A percentile compares a stretch with the other conserved stretches of the same genome.
These are phyloP conservation scores for Blastomyces silverae DNA, from an alignment of 2,329 filamentous ascomycete genomes.

Conservation along the genomic window DNA sequence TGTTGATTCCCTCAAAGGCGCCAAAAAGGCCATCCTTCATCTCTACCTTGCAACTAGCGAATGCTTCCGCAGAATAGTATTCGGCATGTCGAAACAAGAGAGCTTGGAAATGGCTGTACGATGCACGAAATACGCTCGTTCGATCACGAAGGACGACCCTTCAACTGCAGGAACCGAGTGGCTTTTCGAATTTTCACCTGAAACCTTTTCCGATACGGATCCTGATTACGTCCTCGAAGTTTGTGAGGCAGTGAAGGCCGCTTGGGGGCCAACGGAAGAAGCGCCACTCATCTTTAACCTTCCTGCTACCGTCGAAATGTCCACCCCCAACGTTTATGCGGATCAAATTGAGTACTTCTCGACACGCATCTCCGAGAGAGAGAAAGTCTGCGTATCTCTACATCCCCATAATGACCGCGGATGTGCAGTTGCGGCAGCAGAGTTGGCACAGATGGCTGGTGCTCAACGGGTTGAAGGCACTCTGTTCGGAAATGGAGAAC, in stretches of 20 bases:
- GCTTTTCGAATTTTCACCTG: slow-evolving; percentile 47
- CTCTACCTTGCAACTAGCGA: slow-evolving; percentile 94
- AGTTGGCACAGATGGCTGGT: slow-evolving; percentile 92
- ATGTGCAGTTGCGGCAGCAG: slow-evolving; percentile 80
- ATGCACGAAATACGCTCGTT: slow-evolving; percentile 79
- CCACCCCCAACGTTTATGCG: slow-evolving; percentile 90
- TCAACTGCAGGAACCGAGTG: slow-evolving; percentile 50
- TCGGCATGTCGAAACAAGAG: slow-evolving; percentile 77
- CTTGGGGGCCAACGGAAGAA: slow-evolving; percentile 75
- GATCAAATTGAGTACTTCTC: slow-evolving; percentile 97
- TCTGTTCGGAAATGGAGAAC: slow-evolving; percentile 88
- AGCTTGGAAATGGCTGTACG: slow-evolving; percentile 72
- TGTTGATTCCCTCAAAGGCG: slow-evolving; percentile 77
- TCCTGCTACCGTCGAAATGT: slow-evolving; percentile 90
- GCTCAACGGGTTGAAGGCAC: slow-evolving; percentile 92
- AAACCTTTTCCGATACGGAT: slow-evolving; percentile 78
- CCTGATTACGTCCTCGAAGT: slow-evolving; percentile 76
- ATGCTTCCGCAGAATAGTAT: slow-evolving; percentile 88
- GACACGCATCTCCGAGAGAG: slow-evolving; percentile 70
- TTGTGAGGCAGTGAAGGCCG: slow-evolving; percentile 87
- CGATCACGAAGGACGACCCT: slow-evolving; percentile 76
- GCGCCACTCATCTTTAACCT: slow-evolving; percentile 93
- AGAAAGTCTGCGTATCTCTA: slow-evolving; percentile 81
- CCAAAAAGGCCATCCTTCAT: slow-evolving; percentile 91
- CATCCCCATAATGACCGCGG: slow-evolving; percentile 95